A percentile compares a stretch with the other conserved stretches of the same genome.
Conservation (phyloP, 179 eudicot genomes). For the Beta corolliflora region DNA sequence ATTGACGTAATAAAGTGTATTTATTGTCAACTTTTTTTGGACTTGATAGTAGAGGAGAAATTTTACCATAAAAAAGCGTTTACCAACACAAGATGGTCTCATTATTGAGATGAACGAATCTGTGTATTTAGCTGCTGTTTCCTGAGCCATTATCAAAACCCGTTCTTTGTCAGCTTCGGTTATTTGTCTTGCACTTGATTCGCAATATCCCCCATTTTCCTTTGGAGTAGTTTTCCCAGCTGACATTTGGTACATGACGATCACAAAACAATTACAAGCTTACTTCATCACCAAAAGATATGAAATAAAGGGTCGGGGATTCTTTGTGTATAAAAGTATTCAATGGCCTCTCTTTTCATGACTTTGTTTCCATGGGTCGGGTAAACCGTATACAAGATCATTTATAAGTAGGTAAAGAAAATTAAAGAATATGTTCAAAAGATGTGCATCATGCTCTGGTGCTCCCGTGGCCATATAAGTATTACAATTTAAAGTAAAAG, state of each 20-base stretch:
- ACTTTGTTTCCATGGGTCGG: too few relatives aligned
- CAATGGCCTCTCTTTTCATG: too few relatives aligned
- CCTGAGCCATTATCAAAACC: background rate
- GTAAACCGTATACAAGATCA: too few relatives aligned
- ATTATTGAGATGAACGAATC: background rate
- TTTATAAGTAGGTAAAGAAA: too few relatives aligned
- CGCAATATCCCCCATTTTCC: background rate
- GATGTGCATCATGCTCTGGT: too few relatives aligned
- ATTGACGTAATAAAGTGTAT: too few relatives aligned
- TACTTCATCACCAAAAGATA: background rate
- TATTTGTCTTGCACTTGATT: background rate
- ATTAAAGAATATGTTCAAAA: too few relatives aligned
- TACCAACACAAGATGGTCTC: background rate
- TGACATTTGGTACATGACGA: background rate
- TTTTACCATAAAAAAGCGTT: constrained; percentile 3
- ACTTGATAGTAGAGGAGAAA: background rate
- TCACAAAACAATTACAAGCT: background rate
- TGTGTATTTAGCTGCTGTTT: background rate
- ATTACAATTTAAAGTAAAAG: too few relatives aligned
- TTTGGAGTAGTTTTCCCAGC: background rate
- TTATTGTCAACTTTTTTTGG: too few relatives aligned
- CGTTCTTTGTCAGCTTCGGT: constrained; percentile 3
- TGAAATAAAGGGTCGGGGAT: too few relatives aligned
- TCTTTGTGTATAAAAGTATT: too few relatives aligned
- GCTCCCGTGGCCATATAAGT: too few relatives aligned